Base-by-base conservation (phyloP, 75 land plant genomes). In the Cryptomeria japonica region DNA sequence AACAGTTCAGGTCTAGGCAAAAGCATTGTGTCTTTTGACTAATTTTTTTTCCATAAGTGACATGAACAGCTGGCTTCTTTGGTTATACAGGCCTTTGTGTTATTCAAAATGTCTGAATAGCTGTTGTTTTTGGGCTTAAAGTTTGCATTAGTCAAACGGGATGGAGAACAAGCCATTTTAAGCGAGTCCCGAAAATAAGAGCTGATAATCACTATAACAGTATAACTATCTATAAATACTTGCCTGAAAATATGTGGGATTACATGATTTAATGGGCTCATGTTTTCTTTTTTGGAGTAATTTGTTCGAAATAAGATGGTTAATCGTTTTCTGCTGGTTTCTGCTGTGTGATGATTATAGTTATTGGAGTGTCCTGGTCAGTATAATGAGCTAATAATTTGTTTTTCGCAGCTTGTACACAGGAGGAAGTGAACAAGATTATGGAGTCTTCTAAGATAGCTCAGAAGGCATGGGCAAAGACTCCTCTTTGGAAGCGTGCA, bases 401-500 rank as follows among this genome's bases (percentile, higher is more conserved):
- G 87, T n/a, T 87, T 5, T 78, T 64, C 75, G 36, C 90, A 97
- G 99, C 99, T 34, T 97, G 98, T 90, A 94, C 96, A 28, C 98
- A 96, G 87, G 96, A 94, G 78, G 98, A 97, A 91, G 98, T 97
- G 86, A 97, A 97, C 90, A 97, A 96, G 87, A 91, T 91, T 3
- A 91, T 97, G 88, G 98, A 97, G 49, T 84, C 49, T 31, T 93
- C 99, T 18, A 95, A 94, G 73, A 87, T 55, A 22, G 96, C 96
- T 13, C 99, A 97, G 64, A 95, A 95, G 83, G 36, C 70, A 46
- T 97, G 99, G 99, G 98, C 99, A 11, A 94, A 93, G 88, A 94
- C 96, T 31, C 99, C 99, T 8, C 89, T 97, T 41, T 97, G 98
- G 99, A 96, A 96, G 90, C 86, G 98, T n/a, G 99, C 99, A 4